Percentiles rank a stretch among this genome's conserved stretches.
Evolutionary conservation across 495 filamentous ascomycete species (phyloP).

Genomic region (Annulohypoxylon nitens): DNA sequence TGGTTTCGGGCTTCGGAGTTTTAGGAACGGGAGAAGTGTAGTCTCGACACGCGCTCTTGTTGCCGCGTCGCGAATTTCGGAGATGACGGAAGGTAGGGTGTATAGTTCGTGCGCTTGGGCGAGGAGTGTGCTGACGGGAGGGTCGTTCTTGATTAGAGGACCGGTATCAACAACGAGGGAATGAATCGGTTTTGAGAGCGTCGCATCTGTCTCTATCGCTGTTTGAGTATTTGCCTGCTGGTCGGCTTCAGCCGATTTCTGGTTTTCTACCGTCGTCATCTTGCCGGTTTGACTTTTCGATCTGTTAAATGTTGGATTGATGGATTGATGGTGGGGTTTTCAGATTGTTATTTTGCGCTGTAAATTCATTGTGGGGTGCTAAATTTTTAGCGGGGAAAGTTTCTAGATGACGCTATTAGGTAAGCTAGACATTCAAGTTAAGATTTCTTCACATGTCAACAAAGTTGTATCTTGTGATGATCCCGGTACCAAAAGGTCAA

Average conservation of each 20-base stretch:
- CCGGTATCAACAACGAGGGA: conserved; percentile 91
- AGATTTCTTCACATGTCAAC: background rate
- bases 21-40: conserved; percentile 85
- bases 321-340: conserved; percentile 42
- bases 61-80: conserved; percentile 89
- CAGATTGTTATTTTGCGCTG: conserved; percentile 15
- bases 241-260: conserved; percentile 10
- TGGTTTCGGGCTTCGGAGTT: conserved; percentile 76
- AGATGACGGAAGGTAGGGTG: conserved; percentile 87
- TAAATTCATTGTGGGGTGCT: conserved; percentile 46
- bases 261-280: conserved; percentile 41
- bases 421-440: background rate
- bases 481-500: background rate
- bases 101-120: conserved; percentile 80
- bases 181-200: conserved; percentile 73
- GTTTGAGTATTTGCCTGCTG: background rate
- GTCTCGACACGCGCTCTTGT: conserved; percentile 84
- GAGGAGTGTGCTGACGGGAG: conserved; percentile 81
- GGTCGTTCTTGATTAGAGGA: conserved; percentile 90
- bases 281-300: conserved; percentile 7
- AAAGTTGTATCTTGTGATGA: background rate
- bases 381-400: conserved; percentile 48
- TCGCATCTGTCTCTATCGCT: conserved; percentile 19
- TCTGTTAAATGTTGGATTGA: conserved; percentile 12
- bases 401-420: background rate